Evolutionary conservation across 2,329 filamentous ascomycete genomes (phyloP).

Genomic region (Rutstroemia sp.): DNA sequence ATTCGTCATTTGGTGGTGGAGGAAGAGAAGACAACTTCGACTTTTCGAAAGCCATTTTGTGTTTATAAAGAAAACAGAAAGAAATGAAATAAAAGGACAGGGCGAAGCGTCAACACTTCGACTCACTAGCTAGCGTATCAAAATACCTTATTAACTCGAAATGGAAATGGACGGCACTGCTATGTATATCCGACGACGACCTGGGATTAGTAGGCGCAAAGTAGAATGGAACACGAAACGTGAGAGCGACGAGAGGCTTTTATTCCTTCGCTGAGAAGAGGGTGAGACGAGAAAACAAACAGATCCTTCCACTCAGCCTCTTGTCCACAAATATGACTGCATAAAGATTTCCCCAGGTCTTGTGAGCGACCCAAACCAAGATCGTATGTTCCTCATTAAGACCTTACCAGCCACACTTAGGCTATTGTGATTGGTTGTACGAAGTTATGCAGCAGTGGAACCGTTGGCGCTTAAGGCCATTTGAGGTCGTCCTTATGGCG

Average conservation of each 20-base stretch:
- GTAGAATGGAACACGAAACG: neutral
- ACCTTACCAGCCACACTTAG: neutral
- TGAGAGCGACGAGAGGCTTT: neutral
- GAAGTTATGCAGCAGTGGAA: neutral
- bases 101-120: neutral
- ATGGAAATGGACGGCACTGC: neutral
- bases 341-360: neutral
- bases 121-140: neutral
- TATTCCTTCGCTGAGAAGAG: neutral
- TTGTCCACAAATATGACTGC: neutral
- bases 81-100: neutral
- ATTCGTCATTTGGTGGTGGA: slow-evolving; percentile 1
- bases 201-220: neutral
- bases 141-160: neutral
- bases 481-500: neutral
- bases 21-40: neutral
- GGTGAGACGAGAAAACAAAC: neutral
- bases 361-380: neutral
- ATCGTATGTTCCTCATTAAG: neutral
- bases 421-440: neutral
- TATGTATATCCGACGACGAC: neutral
- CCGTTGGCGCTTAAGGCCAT: neutral
- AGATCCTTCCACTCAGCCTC: neutral
- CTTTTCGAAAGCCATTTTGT: neutral
- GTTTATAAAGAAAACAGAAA: neutral